Evolutionary conservation across 2,329 filamentous ascomycete species (phyloP).

Genomic region (Penicillium decumbens): DNA sequence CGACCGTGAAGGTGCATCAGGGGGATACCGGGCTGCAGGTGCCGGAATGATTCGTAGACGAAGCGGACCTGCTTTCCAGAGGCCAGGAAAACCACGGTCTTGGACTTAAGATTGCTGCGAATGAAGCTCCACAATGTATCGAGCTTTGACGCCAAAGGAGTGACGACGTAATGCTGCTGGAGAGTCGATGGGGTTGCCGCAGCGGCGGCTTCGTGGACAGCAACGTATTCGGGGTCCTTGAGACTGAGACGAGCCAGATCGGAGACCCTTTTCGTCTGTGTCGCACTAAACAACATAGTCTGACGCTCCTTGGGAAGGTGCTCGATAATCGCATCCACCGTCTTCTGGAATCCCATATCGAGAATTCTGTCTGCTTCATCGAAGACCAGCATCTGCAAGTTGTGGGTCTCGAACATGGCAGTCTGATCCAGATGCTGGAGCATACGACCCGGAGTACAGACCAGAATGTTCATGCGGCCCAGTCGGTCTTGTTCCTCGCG

Average conservation of each 20-base stretch:
- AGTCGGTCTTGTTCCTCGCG: constrained; percentile 82
- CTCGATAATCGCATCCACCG: constrained; percentile 87
- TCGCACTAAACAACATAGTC: constrained; percentile 92
- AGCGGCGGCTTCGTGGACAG: constrained; percentile 78
- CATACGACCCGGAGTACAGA: constrained; percentile 92
- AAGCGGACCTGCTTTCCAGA: constrained; percentile 96
- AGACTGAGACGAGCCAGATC: constrained; percentile 86
- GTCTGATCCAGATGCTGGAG: constrained; percentile 95
- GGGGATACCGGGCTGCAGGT: constrained; percentile 89
- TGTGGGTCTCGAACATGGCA: constrained; percentile 80
- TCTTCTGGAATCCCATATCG: constrained; percentile 92
- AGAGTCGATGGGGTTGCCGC: constrained; percentile 77
- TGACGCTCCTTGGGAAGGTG: constrained; percentile 82
- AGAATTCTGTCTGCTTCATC: constrained; percentile 96
- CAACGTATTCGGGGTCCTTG: constrained; percentile 87
- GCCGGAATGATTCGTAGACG: constrained; percentile 86
- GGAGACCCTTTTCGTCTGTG: constrained; percentile 89
- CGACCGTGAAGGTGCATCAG: constrained; percentile 88
- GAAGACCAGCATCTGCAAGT: constrained; percentile 85
- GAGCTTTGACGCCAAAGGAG: constrained; percentile 79
- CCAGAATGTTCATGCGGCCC: constrained; percentile 90
- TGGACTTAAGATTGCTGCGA: constrained; percentile 81
- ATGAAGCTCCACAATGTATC: constrained; percentile 92
- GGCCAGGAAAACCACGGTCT: constrained; percentile 92
- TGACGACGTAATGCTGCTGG: constrained; percentile 86